A percentile compares a stretch with the other conserved stretches of the same genome.
Conservation (phyloP, 148 eudicot species). For the Heliosperma pusillum region DNA sequence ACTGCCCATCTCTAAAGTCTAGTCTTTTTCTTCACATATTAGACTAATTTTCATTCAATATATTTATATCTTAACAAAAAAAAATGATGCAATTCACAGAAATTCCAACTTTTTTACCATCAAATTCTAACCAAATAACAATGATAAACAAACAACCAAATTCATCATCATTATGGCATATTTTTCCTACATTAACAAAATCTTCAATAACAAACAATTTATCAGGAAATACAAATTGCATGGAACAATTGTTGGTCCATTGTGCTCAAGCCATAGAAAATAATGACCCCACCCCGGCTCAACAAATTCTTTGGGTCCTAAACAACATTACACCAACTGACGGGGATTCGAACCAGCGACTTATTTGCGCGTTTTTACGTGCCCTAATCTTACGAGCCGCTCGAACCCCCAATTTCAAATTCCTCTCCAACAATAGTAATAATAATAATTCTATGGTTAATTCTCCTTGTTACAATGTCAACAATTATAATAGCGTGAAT, state of each 20-base stretch:
- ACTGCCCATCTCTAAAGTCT: constrained; percentile 32
- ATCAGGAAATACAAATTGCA: constrained; percentile 60
- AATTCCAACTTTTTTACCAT: constrained; percentile 31
- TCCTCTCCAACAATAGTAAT: constrained; percentile 11
- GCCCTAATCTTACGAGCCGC: constrained; percentile 73
- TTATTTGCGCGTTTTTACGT: constrained; percentile 75
- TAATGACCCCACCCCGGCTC: constrained; percentile 78
- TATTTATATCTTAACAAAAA: too few relatives aligned
- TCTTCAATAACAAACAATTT: constrained; percentile 1
- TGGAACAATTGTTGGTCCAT: constrained; percentile 81
- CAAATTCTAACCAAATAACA: constrained; percentile 31
- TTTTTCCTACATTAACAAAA: constrained; percentile 20
- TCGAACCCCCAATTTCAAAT: constrained; percentile 39
- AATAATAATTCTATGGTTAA: not conserved
- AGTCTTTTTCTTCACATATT: constrained; percentile 50
- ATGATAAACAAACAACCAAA: constrained; percentile 35
- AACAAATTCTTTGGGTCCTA: constrained; percentile 89
- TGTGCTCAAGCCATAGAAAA: constrained; percentile 82
- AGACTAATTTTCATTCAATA: too few relatives aligned
- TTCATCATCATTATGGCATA: constrained; percentile 35
- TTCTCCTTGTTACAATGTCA: too few relatives aligned
- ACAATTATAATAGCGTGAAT: not conserved
- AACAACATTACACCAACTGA: constrained; percentile 78
- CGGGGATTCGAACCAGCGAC: constrained; percentile 79
- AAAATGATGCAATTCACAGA: constrained; percentile 71